phyloP scores from a whole-genome alignment of 192 early-diverging fungal species.

The Chytriomyces confervae region DNA sequence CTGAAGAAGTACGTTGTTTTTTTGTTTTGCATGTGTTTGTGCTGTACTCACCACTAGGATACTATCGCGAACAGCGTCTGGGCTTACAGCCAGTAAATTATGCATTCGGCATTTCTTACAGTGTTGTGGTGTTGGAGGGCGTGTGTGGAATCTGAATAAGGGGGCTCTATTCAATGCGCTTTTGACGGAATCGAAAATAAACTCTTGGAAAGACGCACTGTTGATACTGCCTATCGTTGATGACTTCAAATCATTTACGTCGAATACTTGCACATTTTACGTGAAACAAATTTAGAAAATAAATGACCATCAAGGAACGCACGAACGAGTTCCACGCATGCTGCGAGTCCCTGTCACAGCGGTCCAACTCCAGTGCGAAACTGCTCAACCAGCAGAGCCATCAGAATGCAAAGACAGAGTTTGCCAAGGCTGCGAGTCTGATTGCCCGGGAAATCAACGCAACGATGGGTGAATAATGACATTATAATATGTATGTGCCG shows the following conservation, averaged over 20 bases:
- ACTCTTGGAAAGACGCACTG: too few species aligned
- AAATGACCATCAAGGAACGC: constrained; percentile 64
- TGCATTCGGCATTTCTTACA: background rate
- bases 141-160: background rate
- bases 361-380: constrained; percentile 39
- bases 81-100: constrained; percentile 47
- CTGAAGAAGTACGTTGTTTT: constrained; percentile 62
- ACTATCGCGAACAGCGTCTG: constrained; percentile 39
- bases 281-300: background rate
- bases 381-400: constrained; percentile 39
- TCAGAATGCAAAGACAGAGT: constrained; percentile 70
- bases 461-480: constrained; percentile 57
- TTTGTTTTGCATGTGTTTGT: background rate
- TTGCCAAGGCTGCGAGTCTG: constrained; percentile 78
- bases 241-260: background rate
- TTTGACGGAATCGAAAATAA: background rate
- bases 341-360: constrained; percentile 71
- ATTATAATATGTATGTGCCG: background rate
- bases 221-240: background rate
- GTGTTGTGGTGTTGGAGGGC: background rate
- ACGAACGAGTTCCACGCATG: constrained; percentile 86
- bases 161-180: background rate
- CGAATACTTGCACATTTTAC: background rate
- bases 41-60: constrained; percentile 4
- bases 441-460: constrained; percentile 89